Conservation (phyloP, 331 rosid genomes). For the Phaseolus coccineus region DNA sequence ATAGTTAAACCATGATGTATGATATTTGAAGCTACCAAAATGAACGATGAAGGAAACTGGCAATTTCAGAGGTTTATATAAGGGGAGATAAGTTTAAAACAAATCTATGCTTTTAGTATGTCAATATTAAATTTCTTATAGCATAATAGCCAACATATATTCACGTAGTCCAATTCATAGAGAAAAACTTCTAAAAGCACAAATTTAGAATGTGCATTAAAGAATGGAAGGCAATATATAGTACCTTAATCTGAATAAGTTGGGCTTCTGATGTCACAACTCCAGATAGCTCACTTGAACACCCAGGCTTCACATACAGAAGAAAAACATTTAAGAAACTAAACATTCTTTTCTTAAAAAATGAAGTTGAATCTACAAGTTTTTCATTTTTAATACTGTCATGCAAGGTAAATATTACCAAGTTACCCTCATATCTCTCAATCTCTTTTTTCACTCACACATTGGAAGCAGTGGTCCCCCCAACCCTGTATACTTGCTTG, state of each 20-base stretch:
- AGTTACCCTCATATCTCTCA: background rate
- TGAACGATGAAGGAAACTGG: slow-evolving; percentile 5
- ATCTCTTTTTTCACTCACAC: background rate
- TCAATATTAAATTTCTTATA: slow-evolving; percentile 14
- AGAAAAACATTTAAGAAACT: slow-evolving; percentile 37
- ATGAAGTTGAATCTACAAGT: background rate
- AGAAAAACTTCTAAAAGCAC: slow-evolving; percentile 19
- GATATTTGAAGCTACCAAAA: slow-evolving; percentile 3
- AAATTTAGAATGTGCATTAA: background rate
- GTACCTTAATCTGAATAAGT: slow-evolving; percentile 89
- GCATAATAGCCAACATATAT: background rate
- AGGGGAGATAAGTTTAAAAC: background rate
- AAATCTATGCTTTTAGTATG: slow-evolving; percentile 6
- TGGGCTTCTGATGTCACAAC: slow-evolving; percentile 74
- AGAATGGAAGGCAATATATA: slow-evolving; percentile 39
- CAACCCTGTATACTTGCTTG: background rate
- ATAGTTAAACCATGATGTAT: slow-evolving; percentile 15
- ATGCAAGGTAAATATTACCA: background rate
- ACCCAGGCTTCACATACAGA: slow-evolving; percentile 82
- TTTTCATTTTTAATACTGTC: background rate
- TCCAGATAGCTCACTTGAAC: slow-evolving; percentile 94
- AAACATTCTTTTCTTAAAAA: background rate
- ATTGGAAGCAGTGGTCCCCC: background rate
- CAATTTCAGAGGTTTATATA: background rate
- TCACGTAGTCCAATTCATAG: slow-evolving; percentile 15